These are phyloP conservation scores for Ashbya aceris DNA, from an alignment of 1,139 yeast species.

Conservation along the genomic window DNA sequence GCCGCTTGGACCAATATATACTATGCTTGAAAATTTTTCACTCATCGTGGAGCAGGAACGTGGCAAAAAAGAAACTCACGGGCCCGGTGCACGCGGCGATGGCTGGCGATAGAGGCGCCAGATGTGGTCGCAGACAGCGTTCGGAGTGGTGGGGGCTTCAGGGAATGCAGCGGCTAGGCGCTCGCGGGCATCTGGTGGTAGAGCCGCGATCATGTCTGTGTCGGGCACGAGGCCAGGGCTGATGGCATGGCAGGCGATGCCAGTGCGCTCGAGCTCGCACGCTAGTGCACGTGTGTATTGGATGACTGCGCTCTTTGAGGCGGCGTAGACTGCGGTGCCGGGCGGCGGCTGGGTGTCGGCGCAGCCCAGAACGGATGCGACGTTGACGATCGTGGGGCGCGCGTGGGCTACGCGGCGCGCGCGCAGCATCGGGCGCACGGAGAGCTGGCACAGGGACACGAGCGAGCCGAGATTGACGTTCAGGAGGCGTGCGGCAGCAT, in stretches of 20 bases:
- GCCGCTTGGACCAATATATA: background rate
- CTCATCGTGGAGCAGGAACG: background rate
- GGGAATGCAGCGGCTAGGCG: conserved; percentile 6
- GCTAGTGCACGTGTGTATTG: conserved; percentile 62
- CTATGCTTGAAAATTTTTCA: background rate
- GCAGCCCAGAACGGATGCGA: conserved; percentile 58
- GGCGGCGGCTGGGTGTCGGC: conserved; percentile 33
- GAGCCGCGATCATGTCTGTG: conserved; percentile 57
- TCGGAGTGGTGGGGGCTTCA: conserved; percentile 1
- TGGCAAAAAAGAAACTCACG: background rate
- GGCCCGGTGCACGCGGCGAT: background rate
- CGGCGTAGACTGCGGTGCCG: conserved; percentile 73
- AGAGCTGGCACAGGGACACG: conserved; percentile 45
- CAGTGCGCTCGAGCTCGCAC: conserved; percentile 43
- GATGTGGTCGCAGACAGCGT: conserved; percentile 8
- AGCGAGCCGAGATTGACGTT: conserved; percentile 59
- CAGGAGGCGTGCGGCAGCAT: conserved; percentile 41
- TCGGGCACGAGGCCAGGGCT: conserved; percentile 65
- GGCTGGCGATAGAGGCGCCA: conserved; percentile 9
- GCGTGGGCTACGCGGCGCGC: conserved; percentile 13
- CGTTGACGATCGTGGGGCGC: conserved; percentile 44
- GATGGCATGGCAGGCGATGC: conserved; percentile 53
- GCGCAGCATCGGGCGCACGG: conserved; percentile 42
- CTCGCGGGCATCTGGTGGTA: conserved; percentile 10
- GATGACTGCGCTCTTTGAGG: conserved; percentile 68